phyloP scores from a whole-genome alignment of 140 eudicot species.

The Erigeron philadelphicus region DNA sequence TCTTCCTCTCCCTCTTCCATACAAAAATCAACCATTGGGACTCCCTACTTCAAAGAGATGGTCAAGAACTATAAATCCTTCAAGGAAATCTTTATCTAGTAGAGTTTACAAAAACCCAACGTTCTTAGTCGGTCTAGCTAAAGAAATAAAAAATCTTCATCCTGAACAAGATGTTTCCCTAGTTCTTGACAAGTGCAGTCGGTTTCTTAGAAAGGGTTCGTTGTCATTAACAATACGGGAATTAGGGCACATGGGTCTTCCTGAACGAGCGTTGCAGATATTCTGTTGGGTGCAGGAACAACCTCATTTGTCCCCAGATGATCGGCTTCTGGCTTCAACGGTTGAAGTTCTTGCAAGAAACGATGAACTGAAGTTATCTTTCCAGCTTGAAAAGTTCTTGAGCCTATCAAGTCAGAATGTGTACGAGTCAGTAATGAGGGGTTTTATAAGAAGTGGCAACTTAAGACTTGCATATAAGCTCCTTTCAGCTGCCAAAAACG shows the following conservation, averaged over 20 bases:
- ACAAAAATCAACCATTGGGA: conserved; percentile 60
- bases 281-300: conserved; percentile 79
- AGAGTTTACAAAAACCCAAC: conserved; percentile 60
- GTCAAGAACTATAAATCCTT: conserved; percentile 24
- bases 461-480: conserved; percentile 65
- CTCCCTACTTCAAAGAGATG: conserved; percentile 56
- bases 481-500: conserved; percentile 45
- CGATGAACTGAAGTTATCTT: conserved; percentile 52
- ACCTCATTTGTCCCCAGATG: conserved; percentile 76
- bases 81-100: conserved; percentile 42
- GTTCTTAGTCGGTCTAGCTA: conserved; percentile 67
- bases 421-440: conserved; percentile 67
- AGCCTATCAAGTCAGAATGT: conserved; percentile 50
- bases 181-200: conserved; percentile 55
- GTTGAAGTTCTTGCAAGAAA: conserved; percentile 69
- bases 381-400: conserved; percentile 46
- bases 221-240: conserved; percentile 68
- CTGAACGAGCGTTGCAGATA: conserved; percentile 67
- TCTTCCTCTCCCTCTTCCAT: conserved; percentile 74
- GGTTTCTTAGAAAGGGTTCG: conserved; percentile 72
- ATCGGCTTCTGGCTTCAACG: conserved; percentile 73
- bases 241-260: conserved; percentile 83
- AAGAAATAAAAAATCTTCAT: conserved; percentile 57
- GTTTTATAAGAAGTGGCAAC: conserved; percentile 68
- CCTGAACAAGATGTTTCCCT: conserved; percentile 53